Conservation (phyloP, 148 eudicot species). For the Rhododendron griersonianum region DNA sequence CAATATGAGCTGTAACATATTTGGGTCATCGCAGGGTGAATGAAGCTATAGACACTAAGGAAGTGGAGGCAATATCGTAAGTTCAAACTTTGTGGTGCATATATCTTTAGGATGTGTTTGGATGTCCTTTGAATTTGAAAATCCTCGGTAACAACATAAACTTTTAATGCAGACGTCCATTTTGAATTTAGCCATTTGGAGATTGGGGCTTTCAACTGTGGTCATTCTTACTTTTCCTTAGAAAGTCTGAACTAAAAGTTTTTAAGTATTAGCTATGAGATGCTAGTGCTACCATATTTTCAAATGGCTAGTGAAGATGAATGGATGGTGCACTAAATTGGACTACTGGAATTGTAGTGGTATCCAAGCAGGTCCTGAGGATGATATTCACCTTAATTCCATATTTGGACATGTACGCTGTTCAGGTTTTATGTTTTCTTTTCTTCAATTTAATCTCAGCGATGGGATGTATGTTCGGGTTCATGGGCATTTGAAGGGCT, state of each 20-base stretch:
- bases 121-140: neutral
- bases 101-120: neutral
- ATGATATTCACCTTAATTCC: neutral
- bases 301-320: neutral
- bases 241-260: neutral
- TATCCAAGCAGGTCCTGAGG: neutral
- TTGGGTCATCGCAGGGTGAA: slow-evolving; percentile 48
- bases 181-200: neutral
- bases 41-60: slow-evolving; percentile 55
- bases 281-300: neutral
- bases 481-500: slow-evolving; percentile 71
- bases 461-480: slow-evolving; percentile 79
- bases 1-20: slow-evolving; percentile 1
- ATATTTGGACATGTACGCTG: neutral
- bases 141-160: neutral
- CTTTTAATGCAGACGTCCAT: neutral
- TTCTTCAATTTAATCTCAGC: slow-evolving; percentile 26
- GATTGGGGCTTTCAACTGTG: neutral
- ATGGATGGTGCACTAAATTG: neutral
- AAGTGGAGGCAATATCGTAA: slow-evolving; percentile 60
- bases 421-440: slow-evolving; percentile 5
- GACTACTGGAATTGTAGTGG: neutral
- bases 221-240: neutral
- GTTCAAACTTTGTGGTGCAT: slow-evolving; percentile 11
- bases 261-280: neutral